Evolutionary conservation across 176 grass and related monocot species (phyloP).

Genomic region (Ensete ventricosum): DNA sequence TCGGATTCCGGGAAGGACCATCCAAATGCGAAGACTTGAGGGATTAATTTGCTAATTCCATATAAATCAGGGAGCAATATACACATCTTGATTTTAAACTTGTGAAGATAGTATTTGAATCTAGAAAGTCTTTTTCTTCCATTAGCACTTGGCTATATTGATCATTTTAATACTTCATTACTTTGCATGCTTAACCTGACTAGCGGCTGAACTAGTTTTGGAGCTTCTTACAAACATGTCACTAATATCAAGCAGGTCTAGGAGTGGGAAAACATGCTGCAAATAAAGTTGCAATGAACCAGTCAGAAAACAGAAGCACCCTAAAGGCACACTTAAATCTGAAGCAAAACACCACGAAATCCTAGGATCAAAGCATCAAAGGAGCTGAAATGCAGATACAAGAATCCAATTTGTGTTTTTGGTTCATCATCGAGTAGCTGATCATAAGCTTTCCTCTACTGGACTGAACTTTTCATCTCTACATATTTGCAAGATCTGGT

Average conservation of each 20-base stretch:
- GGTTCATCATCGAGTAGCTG: conserved; percentile 4
- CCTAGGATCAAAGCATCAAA: conserved; percentile 22
- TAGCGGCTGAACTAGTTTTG: neutral
- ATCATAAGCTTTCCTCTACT: neutral
- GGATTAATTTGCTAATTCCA: too few relatives aligned
- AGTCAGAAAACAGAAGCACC: conserved; percentile 14
- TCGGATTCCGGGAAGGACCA: too few relatives aligned
- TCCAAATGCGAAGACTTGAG: too few relatives aligned
- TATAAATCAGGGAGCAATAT: too few relatives aligned
- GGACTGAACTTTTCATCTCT: neutral
- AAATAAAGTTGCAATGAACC: conserved; percentile 17
- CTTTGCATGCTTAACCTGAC: neutral
- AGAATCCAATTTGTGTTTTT: conserved; percentile 8
- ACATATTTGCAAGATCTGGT: conserved; percentile 3
- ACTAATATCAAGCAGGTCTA: conserved; percentile 19
- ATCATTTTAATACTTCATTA: neutral
- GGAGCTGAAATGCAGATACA: conserved; percentile 27
- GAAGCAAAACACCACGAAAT: conserved; percentile 20
- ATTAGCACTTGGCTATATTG: too few relatives aligned
- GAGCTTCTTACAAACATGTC: conserved; percentile 2
- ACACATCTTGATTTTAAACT: too few relatives aligned
- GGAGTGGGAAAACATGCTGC: conserved; percentile 23
- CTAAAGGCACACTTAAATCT: conserved; percentile 9
- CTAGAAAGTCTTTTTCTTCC: too few relatives aligned
- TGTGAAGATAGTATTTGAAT: too few relatives aligned